Evolutionary conservation across 2,329 filamentous ascomycete species (phyloP).

Genomic region (Byssochlamys sp.): DNA sequence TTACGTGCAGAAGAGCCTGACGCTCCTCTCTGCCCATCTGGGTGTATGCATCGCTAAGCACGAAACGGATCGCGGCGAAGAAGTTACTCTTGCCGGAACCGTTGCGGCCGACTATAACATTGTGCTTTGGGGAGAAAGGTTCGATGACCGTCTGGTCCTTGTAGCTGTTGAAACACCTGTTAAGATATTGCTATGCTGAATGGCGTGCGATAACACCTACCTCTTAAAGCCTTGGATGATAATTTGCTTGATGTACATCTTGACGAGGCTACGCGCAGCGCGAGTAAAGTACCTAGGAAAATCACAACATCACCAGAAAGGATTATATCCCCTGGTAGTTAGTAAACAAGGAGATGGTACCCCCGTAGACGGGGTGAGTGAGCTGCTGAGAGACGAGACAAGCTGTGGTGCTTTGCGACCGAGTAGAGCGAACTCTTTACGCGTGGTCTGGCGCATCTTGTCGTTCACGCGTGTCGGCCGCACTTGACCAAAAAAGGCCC

Average conservation of each 20-base stretch:
- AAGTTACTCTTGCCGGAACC: conserved; percentile 99
- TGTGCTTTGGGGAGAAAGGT: conserved; percentile 92
- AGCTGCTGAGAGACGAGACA: background rate
- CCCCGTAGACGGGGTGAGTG: background rate
- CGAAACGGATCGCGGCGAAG: conserved; percentile 97
- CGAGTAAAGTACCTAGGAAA: background rate
- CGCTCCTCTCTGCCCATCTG: conserved; percentile 93
- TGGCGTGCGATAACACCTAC: conserved; percentile 38
- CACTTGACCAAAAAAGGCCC: background rate
- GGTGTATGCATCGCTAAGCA: conserved; percentile 93
- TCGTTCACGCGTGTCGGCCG: background rate
- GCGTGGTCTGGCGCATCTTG: background rate
- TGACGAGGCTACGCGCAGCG: conserved; percentile 19
- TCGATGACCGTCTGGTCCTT: conserved; percentile 99
- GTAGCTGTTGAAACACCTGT: conserved; percentile 54
- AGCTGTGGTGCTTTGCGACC: background rate
- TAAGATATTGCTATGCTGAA: conserved; percentile 5
- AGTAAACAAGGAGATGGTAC: background rate
- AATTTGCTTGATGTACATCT: conserved; percentile 98
- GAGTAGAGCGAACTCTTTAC: background rate
- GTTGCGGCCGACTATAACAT: conserved; percentile 98
- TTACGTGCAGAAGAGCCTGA: conserved; percentile 76
- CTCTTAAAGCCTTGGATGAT: conserved; percentile 99
- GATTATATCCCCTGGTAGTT: background rate
- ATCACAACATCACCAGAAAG: conserved; percentile 1